A percentile compares a stretch with the other conserved stretches of the same genome.
These are phyloP conservation scores for Mrakia frigida DNA, from an alignment of 768 basidiomycete genomes.

Conservation along the genomic window DNA sequence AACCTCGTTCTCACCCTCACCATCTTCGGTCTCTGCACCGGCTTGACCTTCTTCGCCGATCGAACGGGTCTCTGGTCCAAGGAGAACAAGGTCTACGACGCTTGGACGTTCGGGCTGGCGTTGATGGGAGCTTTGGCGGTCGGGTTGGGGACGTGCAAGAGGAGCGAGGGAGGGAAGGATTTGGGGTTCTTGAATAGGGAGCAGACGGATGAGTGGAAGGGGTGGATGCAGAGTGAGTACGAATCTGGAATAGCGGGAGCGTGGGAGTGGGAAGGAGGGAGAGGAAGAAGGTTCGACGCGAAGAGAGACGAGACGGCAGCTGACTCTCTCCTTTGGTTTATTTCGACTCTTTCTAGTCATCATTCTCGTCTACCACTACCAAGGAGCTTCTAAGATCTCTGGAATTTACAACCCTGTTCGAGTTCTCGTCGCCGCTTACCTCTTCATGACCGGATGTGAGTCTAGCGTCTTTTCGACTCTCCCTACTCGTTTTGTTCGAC, in stretches of 20 bases:
- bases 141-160: conserved; percentile 57
- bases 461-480: conserved; percentile 22
- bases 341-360: conserved; percentile 55
- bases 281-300: conserved; percentile 9
- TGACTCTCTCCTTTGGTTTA: not conserved
- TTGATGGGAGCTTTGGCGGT: conserved; percentile 52
- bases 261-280: too few relatives aligned
- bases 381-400: conserved; percentile 80
- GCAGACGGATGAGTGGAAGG: conserved; percentile 96
- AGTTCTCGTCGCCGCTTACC: conserved; percentile 77
- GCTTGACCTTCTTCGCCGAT: conserved; percentile 72
- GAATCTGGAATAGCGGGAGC: conserved; percentile 24
- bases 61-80: conserved; percentile 83
- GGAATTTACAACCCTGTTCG: conserved; percentile 92
- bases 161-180: conserved; percentile 68
- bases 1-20: conserved; percentile 49
- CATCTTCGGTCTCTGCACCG: conserved; percentile 61
- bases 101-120: conserved; percentile 60
- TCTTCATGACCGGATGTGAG: conserved; percentile 92
- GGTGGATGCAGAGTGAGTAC: conserved; percentile 88
- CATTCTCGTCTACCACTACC: conserved; percentile 88
- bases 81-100: conserved; percentile 76
- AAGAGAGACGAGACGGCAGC: not conserved
- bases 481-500: not conserved
- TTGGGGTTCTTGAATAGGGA: conserved; percentile 83